Conservation (phyloP, 495 filamentous ascomycete species). For the Eremomyces bilateralis region DNA sequence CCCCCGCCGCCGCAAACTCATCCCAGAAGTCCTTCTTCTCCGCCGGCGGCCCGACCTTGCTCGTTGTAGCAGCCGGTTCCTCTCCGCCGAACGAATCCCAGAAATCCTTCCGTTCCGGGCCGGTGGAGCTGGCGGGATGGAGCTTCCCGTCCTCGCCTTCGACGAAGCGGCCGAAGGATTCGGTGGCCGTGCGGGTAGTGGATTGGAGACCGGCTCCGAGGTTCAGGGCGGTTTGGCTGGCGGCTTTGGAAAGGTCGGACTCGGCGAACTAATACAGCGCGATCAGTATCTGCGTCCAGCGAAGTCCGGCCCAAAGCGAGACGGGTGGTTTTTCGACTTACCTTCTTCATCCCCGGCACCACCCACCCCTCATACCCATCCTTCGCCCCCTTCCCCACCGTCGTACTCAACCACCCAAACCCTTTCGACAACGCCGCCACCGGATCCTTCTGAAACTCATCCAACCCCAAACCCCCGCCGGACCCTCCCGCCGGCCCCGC, state of each 20-base stretch:
- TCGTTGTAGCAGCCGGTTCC: neutral
- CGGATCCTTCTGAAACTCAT: slow-evolving; percentile 73
- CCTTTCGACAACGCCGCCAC: slow-evolving; percentile 74
- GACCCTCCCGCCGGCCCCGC: slow-evolving; percentile 17
- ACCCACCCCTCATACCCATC: slow-evolving; percentile 74
- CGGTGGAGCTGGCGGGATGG: slow-evolving; percentile 8
- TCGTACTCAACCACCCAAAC: slow-evolving; percentile 78
- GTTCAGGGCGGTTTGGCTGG: slow-evolving; percentile 42
- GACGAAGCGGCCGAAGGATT: slow-evolving; percentile 63
- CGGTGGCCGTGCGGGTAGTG: slow-evolving; percentile 48
- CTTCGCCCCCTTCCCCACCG: slow-evolving; percentile 73
- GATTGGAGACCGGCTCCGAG: slow-evolving; percentile 36
- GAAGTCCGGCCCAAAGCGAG: slow-evolving; percentile 2
- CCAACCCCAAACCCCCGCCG: slow-evolving; percentile 16
- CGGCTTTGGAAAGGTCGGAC: slow-evolving; percentile 72
- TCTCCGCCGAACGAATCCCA: slow-evolving; percentile 20
- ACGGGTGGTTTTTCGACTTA: slow-evolving; percentile 19
- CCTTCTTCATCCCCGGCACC: slow-evolving; percentile 72
- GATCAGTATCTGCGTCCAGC: slow-evolving; percentile 2
- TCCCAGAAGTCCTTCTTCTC: slow-evolving; percentile 46
- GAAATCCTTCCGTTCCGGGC: slow-evolving; percentile 60
- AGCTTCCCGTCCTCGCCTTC: slow-evolving; percentile 31
- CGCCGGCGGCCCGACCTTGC: slow-evolving; percentile 8
- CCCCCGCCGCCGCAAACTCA: slow-evolving; percentile 23
- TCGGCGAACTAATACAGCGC: slow-evolving; percentile 39